Conservation (phyloP, 305 asterid species). For the Stenogyne calaminthoides region DNA sequence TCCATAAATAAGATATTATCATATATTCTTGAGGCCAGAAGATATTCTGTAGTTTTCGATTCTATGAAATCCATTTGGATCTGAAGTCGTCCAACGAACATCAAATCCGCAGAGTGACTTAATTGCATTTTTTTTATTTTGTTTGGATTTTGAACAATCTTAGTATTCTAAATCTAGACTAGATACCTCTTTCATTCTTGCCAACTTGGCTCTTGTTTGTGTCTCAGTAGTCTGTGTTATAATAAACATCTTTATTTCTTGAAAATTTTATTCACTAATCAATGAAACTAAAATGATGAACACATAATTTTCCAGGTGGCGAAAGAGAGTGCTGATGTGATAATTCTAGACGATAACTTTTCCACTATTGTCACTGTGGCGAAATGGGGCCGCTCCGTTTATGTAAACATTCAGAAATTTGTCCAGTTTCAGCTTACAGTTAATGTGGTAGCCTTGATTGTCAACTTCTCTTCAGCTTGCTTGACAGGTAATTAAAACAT, state of each 20-base stretch:
- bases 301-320: slow-evolving; percentile 65
- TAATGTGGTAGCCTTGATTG: slow-evolving; percentile 88
- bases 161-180: neutral
- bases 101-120: neutral
- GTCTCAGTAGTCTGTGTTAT: neutral
- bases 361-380: slow-evolving; percentile 96
- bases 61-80: neutral
- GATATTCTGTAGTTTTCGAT: neutral
- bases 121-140: neutral
- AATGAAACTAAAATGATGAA: neutral
- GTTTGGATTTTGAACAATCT: neutral
- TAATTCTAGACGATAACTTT: slow-evolving; percentile 89
- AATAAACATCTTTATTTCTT: neutral
- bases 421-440: slow-evolving; percentile 96
- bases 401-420: slow-evolving; percentile 84
- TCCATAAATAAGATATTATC: neutral
- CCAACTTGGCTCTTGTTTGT: neutral
- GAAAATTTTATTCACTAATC: neutral
- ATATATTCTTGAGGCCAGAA: slow-evolving; percentile 8
- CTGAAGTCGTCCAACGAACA: neutral
- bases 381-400: slow-evolving; percentile 96
- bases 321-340: slow-evolving; percentile 96
- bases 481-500: slow-evolving; percentile 60
- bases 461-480: slow-evolving; percentile 96
- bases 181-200: neutral